phyloP scores from a whole-genome alignment of 2,329 filamentous ascomycete species.

The Aspergillus puulaauensis region DNA sequence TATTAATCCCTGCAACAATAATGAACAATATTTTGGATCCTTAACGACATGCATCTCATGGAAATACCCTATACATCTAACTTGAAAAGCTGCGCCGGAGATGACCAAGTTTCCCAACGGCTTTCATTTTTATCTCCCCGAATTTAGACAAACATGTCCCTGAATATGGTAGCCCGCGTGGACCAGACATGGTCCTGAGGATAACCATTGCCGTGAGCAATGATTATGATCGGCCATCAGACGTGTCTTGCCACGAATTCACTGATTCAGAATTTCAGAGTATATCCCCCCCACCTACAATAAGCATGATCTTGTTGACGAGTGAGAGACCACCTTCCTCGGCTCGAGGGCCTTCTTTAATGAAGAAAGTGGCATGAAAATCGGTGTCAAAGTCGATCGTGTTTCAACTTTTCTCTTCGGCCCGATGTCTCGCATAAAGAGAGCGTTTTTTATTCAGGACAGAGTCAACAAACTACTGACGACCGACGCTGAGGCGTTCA shows the following conservation, averaged over 20 bases:
- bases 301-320: not conserved
- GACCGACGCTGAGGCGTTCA: too few species aligned
- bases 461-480: too few species aligned
- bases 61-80: too few species aligned
- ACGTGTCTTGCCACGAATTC: not conserved
- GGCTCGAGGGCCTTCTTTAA: not conserved
- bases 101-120: too few species aligned
- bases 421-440: not conserved
- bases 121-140: too few species aligned
- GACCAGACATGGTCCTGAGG: not conserved
- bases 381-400: not conserved
- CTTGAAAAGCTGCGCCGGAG: too few species aligned
- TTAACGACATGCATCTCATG: not conserved
- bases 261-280: not conserved
- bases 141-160: too few species aligned
- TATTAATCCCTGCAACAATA: not conserved
- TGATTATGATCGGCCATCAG: not conserved
- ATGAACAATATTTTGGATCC: not conserved
- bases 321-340: not conserved
- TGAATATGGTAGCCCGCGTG: too few species aligned
- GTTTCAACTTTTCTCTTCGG: not conserved
- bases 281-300: not conserved
- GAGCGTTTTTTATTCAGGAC: not conserved
- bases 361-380: not conserved
- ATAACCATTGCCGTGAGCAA: not conserved